Conservation (phyloP, 164 flowering plant genomes). For the Annona squamosa region DNA sequence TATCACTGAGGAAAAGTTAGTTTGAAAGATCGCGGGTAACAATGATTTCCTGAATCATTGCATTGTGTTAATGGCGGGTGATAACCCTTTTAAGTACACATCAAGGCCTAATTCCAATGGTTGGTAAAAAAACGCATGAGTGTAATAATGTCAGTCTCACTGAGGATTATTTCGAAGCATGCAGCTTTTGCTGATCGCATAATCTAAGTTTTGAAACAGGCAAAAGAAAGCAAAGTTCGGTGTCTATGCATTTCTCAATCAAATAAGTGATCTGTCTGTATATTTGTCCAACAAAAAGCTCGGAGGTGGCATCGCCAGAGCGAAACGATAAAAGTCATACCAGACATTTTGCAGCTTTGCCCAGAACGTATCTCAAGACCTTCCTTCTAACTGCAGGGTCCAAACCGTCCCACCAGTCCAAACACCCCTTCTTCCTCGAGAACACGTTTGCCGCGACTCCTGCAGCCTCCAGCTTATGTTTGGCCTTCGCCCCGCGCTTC, state of each 20-base stretch:
- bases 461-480: constrained; percentile 41
- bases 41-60: no score
- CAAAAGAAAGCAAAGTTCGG: not conserved
- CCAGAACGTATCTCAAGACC: constrained; percentile 32
- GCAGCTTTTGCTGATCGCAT: not conserved
- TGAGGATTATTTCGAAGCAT: not conserved
- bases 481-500: constrained; percentile 59
- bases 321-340: constrained; percentile 25
- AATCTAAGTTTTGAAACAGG: not conserved
- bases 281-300: not conserved
- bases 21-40: no score
- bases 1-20: no score
- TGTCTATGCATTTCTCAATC: not conserved
- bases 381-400: constrained; percentile 38
- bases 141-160: not conserved
- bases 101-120: not conserved
- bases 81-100: not conserved
- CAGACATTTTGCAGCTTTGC: constrained; percentile 59
- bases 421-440: constrained; percentile 85
- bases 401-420: constrained; percentile 85
- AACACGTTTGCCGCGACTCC: constrained; percentile 68
- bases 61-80: no score
- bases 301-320: not conserved
- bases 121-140: not conserved
- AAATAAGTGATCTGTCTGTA: not conserved